Evolutionary conservation across 352 stramenopile genomes (phyloP).

Genomic region (Globisporangium nunn): DNA sequence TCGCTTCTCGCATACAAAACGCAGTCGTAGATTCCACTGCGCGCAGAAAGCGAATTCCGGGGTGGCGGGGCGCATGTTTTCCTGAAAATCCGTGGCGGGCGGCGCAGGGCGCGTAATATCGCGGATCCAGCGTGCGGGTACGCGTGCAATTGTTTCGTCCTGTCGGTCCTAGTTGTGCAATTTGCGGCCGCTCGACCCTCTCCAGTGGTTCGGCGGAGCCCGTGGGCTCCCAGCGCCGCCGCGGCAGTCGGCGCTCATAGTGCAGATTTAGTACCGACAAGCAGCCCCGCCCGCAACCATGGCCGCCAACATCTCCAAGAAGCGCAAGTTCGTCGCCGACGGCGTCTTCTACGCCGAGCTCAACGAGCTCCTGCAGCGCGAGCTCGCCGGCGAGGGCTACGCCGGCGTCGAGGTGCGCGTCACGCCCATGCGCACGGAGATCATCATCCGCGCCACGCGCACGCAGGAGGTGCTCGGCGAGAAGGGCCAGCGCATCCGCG

Average conservation of each 20-base stretch:
- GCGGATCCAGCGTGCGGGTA: background rate
- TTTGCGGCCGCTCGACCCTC: background rate
- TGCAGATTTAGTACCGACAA: slow-evolving; percentile 14
- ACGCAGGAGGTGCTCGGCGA: slow-evolving; percentile 99
- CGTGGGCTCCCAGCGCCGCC: background rate
- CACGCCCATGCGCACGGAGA: slow-evolving; percentile 98
- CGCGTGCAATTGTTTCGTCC: no score
- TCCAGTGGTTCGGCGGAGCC: background rate
- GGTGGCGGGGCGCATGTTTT: no score
- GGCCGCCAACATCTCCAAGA: slow-evolving; percentile 96
- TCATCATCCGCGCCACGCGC: slow-evolving; percentile 99
- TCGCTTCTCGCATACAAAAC: background rate
- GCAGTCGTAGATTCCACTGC: background rate
- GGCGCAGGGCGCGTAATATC: no score
- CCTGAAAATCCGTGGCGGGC: no score
- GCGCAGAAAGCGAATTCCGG: background rate
- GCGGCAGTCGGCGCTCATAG: background rate
- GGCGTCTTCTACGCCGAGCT: slow-evolving; percentile 99
- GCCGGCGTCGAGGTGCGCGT: slow-evolving; percentile 98
- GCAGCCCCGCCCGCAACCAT: slow-evolving; percentile 75
- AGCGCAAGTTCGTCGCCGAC: slow-evolving; percentile 99
- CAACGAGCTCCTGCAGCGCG: slow-evolving; percentile 97
- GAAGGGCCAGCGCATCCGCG: slow-evolving; percentile 98
- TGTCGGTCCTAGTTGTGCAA: background rate
- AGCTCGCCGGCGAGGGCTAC: slow-evolving; percentile 98